Percentiles rank a stretch among this genome's conserved stretches.
Conservation (phyloP, 768 basidiomycete species). For the Clitopilus hobsonii region DNA sequence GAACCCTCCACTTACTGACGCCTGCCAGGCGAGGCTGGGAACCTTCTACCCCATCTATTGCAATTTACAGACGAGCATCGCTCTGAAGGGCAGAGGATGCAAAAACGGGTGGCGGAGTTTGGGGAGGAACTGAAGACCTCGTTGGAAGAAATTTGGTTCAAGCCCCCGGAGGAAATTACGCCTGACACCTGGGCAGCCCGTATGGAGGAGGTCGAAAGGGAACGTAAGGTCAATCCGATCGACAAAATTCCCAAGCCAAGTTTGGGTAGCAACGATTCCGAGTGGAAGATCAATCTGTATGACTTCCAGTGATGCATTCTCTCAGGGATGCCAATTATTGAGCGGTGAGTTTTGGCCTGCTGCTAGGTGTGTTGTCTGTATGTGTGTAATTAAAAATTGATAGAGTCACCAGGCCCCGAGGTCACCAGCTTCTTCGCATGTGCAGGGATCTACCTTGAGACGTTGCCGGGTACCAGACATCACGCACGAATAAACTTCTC, state of each 20-base stretch:
- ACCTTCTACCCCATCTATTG: constrained; percentile 72
- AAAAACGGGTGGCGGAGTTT: constrained; percentile 53
- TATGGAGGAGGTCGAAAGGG: constrained; percentile 51
- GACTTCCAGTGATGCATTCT: constrained; percentile 13
- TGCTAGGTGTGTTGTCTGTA: too few species aligned
- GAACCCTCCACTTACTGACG: constrained; percentile 4
- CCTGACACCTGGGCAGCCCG: constrained; percentile 45
- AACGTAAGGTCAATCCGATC: constrained; percentile 40
- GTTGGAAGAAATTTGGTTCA: constrained; percentile 66
- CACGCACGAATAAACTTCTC: neutral
- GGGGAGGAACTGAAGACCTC: constrained; percentile 49
- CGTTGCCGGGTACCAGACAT: too few species aligned
- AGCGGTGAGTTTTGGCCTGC: neutral
- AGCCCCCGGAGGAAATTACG: constrained; percentile 25
- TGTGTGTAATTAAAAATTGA: too few species aligned
- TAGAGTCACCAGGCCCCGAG: neutral
- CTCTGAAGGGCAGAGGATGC: constrained; percentile 60
- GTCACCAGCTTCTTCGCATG: neutral
- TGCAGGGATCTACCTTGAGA: too few species aligned
- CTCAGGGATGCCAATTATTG: neutral
- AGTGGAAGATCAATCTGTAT: constrained; percentile 43
- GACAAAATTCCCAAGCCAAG: constrained; percentile 53
- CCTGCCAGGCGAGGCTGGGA: constrained; percentile 58
- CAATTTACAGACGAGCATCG: constrained; percentile 66
- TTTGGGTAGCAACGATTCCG: constrained; percentile 19